Base-by-base conservation (phyloP, 331 rosid species). In the Acacia concinna region DNA sequence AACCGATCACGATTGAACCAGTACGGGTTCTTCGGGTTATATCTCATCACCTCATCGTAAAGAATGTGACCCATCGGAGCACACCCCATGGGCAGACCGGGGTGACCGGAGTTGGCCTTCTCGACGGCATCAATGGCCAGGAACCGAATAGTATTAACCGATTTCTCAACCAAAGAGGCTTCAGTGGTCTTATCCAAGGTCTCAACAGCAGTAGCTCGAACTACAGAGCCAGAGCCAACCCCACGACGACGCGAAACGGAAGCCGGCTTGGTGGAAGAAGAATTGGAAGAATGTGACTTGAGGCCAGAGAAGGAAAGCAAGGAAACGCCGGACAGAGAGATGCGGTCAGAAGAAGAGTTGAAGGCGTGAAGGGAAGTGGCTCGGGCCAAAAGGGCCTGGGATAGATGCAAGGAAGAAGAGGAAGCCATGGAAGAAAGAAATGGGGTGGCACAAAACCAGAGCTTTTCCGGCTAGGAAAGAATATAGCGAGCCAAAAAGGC, bases 1-100 rank as follows among this genome's bases (percentile, higher is more conserved):
- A 96, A 96, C 23, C 99, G 88, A 84, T 96, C 99, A 67, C 99
- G 91, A 84, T 96, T 96, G 83, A 96, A 96, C 99, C 99, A 96
- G 49, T 78, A 69, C 0, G 99, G 98, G 56, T 93, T 96, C 79
- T 91, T 96, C 1, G 99, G 99, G 76, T 96, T 96, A 62, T 90
- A 96, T 84, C 85, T 90, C 99, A 96, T 91, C 32, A 88, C 71
- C 87, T 96, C 99, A 18, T 96, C 99, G 73, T 90, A 96, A 59
- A 96, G 82, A 40, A 96, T 84, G 74, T 96, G 99, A 15, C 97
- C 99, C 91, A 93, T 84, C 6, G 99, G 99, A 30, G 99, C 99
- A 47, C 99, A 96, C 0, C 99, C 99, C 99, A 96, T 96, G 9
- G 99, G 99, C 8, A 96, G 47, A 17, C 99, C 99, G 21, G 98